Evolutionary conservation across 2,329 filamentous ascomycete genomes (phyloP).

Genomic region (Pyrenochaeta sp.): DNA sequence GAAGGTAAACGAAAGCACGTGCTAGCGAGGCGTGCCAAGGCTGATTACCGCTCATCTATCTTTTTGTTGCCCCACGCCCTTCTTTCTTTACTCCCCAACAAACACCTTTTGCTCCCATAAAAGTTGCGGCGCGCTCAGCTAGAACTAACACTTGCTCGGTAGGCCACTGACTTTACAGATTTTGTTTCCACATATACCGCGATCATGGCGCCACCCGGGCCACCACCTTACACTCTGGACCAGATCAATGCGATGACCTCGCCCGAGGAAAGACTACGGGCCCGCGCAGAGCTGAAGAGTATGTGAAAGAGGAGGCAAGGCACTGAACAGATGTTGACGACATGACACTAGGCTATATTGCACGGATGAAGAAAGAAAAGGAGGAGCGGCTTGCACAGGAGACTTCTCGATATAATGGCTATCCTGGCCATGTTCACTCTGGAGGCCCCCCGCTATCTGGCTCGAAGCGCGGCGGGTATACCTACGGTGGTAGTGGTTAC

Average conservation of each 20-base stretch:
- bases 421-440: background rate
- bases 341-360: conserved; percentile 24
- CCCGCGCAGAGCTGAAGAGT: conserved; percentile 38
- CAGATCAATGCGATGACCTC: conserved; percentile 35
- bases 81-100: background rate
- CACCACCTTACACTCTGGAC: conserved; percentile 35
- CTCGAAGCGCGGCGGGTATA: conserved; percentile 17
- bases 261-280: conserved; percentile 26
- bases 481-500: conserved; percentile 10
- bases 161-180: conserved; percentile 11
- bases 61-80: conserved; percentile 19
- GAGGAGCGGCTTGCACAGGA: conserved; percentile 13
- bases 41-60: background rate
- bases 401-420: conserved; percentile 9
- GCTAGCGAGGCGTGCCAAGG: background rate
- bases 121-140: background rate
- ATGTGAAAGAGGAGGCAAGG: conserved; percentile 23
- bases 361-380: conserved; percentile 30
- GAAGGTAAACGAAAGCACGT: background rate
- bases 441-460: background rate
- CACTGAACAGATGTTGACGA: conserved; percentile 14
- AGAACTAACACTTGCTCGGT: conserved; percentile 16
- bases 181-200: conserved; percentile 1
- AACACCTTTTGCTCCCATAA: background rate
- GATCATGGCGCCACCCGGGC: conserved; percentile 32